Evolutionary conservation across 2,329 filamentous ascomycete species (phyloP).

Genomic region (Dactylellina haptotyla): DNA sequence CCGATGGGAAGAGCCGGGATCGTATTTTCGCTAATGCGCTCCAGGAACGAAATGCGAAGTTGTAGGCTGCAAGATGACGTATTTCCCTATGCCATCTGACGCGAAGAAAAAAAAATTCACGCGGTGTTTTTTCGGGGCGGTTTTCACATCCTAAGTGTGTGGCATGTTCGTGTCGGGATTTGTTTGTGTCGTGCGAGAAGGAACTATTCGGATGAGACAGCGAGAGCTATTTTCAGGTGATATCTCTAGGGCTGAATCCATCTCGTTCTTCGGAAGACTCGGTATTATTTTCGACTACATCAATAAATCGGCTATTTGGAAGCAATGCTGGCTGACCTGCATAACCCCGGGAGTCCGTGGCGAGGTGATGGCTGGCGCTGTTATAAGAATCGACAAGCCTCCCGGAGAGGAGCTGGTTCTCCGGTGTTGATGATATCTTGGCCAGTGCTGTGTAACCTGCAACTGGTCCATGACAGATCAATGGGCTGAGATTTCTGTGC

Average conservation of each 20-base stretch:
- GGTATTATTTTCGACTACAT: background rate
- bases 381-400: background rate
- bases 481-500: no score
- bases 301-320: slow-evolving; percentile 2
- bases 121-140: slow-evolving; percentile 14
- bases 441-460: slow-evolving; percentile 25
- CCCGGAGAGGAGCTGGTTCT: background rate
- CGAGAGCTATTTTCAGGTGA: slow-evolving; percentile 25
- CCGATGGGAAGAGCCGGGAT: slow-evolving; percentile 37
- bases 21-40: slow-evolving; percentile 40
- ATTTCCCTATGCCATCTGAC: slow-evolving; percentile 17
- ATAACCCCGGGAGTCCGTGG: background rate
- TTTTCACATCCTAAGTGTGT: background rate
- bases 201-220: slow-evolving; percentile 48
- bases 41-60: slow-evolving; percentile 23
- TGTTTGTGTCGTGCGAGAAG: slow-evolving; percentile 37
- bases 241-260: slow-evolving; percentile 13
- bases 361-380: background rate
- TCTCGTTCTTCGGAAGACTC: slow-evolving; percentile 6
- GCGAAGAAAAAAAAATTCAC: slow-evolving; percentile 5
- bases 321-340: background rate
- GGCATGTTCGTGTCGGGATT: slow-evolving; percentile 11
- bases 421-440: background rate
- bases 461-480: no score
- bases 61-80: slow-evolving; percentile 46